phyloP scores from a whole-genome alignment of 805 yeast species.

The Candida qinlingensis region DNA sequence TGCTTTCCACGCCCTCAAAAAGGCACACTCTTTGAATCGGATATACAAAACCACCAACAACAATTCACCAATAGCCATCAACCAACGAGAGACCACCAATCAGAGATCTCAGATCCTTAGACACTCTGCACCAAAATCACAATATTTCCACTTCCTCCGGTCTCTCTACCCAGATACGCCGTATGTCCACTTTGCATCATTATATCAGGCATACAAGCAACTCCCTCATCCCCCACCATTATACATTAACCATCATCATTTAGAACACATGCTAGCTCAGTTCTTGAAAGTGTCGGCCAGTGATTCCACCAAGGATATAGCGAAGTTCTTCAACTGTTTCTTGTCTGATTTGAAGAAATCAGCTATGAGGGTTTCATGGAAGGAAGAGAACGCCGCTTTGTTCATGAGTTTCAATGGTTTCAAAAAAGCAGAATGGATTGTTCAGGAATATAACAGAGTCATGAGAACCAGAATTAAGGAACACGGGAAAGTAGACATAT shows the following conservation, averaged over 20 bases:
- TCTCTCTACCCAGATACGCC: background rate
- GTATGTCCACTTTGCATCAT: constrained; percentile 2
- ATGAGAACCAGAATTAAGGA: background rate
- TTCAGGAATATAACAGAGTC: background rate
- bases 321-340: background rate
- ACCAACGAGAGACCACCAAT: background rate
- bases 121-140: background rate
- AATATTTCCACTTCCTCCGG: constrained; percentile 1
- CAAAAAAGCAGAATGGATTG: background rate
- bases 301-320: background rate
- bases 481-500: background rate
- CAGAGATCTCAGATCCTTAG: background rate
- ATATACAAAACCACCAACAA: background rate
- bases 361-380: constrained; percentile 5
- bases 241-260: constrained; percentile 2
- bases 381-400: constrained; percentile 4
- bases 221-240: constrained; percentile 4
- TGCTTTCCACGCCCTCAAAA: background rate
- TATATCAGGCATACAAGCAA: background rate
- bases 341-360: background rate
- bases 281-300: constrained; percentile 6
- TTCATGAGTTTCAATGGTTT: background rate
- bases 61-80: background rate
- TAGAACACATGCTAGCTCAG: constrained; percentile 5
- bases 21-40: background rate